These are phyloP conservation scores for Canariomyces notabilis DNA, from an alignment of 2,329 filamentous ascomycete species.

Conservation along the genomic window DNA sequence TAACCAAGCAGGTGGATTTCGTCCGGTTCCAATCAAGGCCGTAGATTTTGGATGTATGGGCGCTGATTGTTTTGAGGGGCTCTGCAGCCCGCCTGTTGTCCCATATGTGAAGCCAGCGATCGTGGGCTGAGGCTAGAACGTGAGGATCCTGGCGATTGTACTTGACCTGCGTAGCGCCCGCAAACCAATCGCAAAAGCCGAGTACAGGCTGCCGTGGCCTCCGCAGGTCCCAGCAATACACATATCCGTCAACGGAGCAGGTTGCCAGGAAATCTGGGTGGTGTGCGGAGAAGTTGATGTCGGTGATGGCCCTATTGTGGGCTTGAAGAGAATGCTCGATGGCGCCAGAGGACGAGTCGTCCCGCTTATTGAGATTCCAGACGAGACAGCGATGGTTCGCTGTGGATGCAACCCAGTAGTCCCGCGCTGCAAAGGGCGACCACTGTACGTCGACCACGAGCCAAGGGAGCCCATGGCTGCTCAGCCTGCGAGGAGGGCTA, in stretches of 20 bases:
- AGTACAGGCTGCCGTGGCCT: constrained; percentile 66
- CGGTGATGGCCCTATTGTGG: constrained; percentile 80
- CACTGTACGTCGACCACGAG: constrained; percentile 94
- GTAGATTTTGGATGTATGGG: constrained; percentile 90
- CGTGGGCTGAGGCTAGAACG: constrained; percentile 85
- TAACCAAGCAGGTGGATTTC: constrained; percentile 65
- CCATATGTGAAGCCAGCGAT: constrained; percentile 84
- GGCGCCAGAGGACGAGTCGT: constrained; percentile 63
- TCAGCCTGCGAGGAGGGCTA: constrained; percentile 75
- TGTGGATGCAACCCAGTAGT: constrained; percentile 91
- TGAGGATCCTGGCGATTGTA: constrained; percentile 86
- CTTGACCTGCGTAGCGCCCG: constrained; percentile 90
- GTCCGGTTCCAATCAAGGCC: constrained; percentile 91
- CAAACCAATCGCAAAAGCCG: constrained; percentile 88
- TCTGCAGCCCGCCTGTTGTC: constrained; percentile 74
- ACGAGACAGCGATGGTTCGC: constrained; percentile 92
- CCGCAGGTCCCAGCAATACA: constrained; percentile 87
- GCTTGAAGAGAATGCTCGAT: constrained; percentile 86
- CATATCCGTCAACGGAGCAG: constrained; percentile 87
- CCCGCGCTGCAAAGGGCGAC: constrained; percentile 84
- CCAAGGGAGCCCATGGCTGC: constrained; percentile 83
- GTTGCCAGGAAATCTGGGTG: constrained; percentile 86
- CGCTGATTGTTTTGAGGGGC: constrained; percentile 77
- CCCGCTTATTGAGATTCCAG: constrained; percentile 80
- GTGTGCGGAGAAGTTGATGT: constrained; percentile 93